A percentile compares a stretch with the other conserved stretches of the same genome.
These are phyloP conservation scores for Boletus reticuloceps DNA, from an alignment of 768 basidiomycete species.

Conservation along the genomic window DNA sequence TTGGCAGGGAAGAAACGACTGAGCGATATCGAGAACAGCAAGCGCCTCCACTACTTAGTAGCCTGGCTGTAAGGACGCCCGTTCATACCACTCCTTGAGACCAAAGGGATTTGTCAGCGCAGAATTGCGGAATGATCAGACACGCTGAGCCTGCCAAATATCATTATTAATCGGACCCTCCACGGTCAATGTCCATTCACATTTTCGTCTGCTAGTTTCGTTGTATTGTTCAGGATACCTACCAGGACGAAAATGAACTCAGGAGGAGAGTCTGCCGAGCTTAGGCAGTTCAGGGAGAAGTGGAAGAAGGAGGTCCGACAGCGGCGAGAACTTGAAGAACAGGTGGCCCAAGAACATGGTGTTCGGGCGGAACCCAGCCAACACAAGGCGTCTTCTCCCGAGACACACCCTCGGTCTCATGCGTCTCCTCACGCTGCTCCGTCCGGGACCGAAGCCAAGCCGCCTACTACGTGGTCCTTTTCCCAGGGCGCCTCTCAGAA, in stretches of 20 bases:
- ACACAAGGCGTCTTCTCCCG: slow-evolving; percentile 1
- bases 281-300: slow-evolving; percentile 65
- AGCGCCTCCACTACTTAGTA: too few species aligned
- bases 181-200: background rate
- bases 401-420: slow-evolving; percentile 4
- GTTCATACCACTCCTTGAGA: too few species aligned
- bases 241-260: background rate
- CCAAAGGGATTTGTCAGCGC: too few species aligned
- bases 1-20: too few species aligned
- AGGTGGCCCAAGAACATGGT: slow-evolving; percentile 5
- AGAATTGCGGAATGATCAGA: too few species aligned
- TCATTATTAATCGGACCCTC: too few species aligned
- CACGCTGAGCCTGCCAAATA: too few species aligned
- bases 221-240: background rate
- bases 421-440: background rate
- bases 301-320: slow-evolving; percentile 67
- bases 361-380: background rate
- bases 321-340: slow-evolving; percentile 19
- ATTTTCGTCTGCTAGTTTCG: background rate
- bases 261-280: slow-evolving; percentile 55
- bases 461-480: slow-evolving; percentile 9
- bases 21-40: too few species aligned
- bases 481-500: slow-evolving; percentile 10
- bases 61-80: too few species aligned
- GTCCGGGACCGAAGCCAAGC: slow-evolving; percentile 3